A percentile compares a stretch with the other conserved stretches of the same genome.
These are phyloP conservation scores for Salix viminalis DNA, from an alignment of 345 rosid genomes.

Conservation along the genomic window DNA sequence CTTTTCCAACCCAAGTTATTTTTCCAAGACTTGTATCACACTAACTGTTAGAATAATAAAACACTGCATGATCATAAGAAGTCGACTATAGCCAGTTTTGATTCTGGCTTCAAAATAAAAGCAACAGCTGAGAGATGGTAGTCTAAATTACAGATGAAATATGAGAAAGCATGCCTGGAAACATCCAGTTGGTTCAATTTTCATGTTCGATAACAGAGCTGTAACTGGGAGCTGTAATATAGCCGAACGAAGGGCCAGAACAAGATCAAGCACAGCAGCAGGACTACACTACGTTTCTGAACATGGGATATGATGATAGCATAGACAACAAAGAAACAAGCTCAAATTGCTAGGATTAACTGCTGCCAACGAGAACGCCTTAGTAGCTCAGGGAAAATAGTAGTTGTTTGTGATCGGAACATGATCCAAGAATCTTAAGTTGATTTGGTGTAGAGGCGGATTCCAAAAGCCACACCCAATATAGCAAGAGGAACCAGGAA, in stretches of 20 bases:
- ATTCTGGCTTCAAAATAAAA: background rate
- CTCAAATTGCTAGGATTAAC: background rate
- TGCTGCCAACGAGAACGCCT: background rate
- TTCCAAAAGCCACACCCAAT: conserved; percentile 80
- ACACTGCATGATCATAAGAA: background rate
- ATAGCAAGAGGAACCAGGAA: conserved; percentile 87
- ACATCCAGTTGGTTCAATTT: background rate
- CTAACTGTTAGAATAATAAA: too few species aligned
- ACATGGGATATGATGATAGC: background rate
- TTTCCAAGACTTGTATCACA: too few species aligned
- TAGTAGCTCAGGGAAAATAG: too few species aligned
- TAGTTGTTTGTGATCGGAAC: background rate
- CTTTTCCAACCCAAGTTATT: too few species aligned
- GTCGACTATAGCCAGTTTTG: background rate
- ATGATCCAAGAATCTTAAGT: background rate
- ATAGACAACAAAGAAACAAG: conserved; percentile 6
- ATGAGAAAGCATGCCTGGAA: background rate
- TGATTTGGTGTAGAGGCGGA: conserved; percentile 67
- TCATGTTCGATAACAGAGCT: background rate
- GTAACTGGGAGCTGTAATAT: background rate
- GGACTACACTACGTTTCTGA: background rate
- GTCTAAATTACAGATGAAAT: background rate
- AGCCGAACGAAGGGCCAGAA: background rate
- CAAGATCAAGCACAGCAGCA: background rate
- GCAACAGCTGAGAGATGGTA: background rate